Evolutionary conservation across 2,329 filamentous ascomycete species (phyloP), one percentile per base, ranked within the genome.

Genomic region (Ceratocystis eucalypticola): DNA sequence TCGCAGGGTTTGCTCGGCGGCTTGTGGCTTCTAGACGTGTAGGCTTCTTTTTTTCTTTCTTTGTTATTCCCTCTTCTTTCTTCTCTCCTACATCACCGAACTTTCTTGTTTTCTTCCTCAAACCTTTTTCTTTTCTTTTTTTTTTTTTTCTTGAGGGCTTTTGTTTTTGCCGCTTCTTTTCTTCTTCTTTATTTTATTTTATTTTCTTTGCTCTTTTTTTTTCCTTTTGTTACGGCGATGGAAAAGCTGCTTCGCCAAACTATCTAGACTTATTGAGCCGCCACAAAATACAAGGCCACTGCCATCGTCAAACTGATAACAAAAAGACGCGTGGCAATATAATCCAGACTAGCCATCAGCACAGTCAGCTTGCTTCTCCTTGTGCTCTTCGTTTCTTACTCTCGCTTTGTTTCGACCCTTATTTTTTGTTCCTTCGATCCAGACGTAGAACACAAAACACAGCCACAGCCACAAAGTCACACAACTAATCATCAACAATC

Each of bases 1-100:
- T 37, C 10, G 0, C 10, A 2, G 3, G 10, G 10, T 4, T 3
- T 10, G 37, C 3, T 41, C 10, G 33, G 8, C 8, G 46, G 46
- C 46, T 6, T n/a, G 46, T 17, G 46, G 46, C 46, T 7, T 30
- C 50, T 45, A 41, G 50, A 50, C 62, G 28, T 64, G 50, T 37
- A 20, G 22, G 41, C 33, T 62, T 30, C 66, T 71, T 69, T 64
- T 53, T 66, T 68, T 67, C 65, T 61, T 66, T 61, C 65, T 67
- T 70, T 55, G 61, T 66, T 66, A 61, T 28, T 57, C 46, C 44
- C 20, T 64, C 50, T 64, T 41, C 61, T 45, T 64, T 57, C 50
- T 66, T 25, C 22, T 61, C 22, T 55, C 17, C 33, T 48, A 22
- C 67, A 66, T 65, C 66, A 65, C 65, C 69, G 68, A 65, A 62